Evolutionary conservation across 495 filamentous ascomycete genomes (phyloP), one percentile per base, ranked within the genome.

Genomic region (Trypethelium eluteriae): DNA sequence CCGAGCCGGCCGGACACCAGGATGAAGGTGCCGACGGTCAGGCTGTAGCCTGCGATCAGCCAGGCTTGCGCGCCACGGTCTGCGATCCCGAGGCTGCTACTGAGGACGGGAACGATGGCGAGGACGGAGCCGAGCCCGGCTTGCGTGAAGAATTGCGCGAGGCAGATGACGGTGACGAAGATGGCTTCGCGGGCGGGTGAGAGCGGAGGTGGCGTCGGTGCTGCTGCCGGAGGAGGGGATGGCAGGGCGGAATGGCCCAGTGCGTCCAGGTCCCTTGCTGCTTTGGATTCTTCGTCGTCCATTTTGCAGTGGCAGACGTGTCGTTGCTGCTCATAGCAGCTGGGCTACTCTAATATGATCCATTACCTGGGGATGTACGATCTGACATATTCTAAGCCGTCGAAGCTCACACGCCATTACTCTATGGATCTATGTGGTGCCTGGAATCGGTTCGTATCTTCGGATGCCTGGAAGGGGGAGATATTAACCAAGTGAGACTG

Each of bases 111-210:
- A 12, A 68, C 39, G 25, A 50, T 46, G 36, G 63, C 63, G 18
- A 65, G 36, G 36, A 50, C 41, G 14, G 41, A 50, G 3, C 39
- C 63, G 16, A 65, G 47, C 16, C 18, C 44, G 47, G 63, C 63
- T 32, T 70, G 68, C 4, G 68, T 70, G 16, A 44, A 4, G 65
- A 70, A 67, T 39, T 70, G 68, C 11, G 68, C 56, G 12, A 70
- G 65, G 62, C 44, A 59, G 64, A 70, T 65, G 65, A 70, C 56
- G 46, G 38, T 65, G 4, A 70, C 47, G 34, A 70, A 56, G 4
- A 70, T 38, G 10, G 67, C 32, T 41, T 70, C 68, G 7, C 68
- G 64, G 25, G 53, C 32, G 11, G 53, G 53, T 11, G 53, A 59
- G 6, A 59, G 53, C 18, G n/a, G 2, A 3, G 4, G 53, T 59